These are phyloP conservation scores for Candida verbasci DNA, from an alignment of 805 yeast genomes.

Conservation along the genomic window DNA sequence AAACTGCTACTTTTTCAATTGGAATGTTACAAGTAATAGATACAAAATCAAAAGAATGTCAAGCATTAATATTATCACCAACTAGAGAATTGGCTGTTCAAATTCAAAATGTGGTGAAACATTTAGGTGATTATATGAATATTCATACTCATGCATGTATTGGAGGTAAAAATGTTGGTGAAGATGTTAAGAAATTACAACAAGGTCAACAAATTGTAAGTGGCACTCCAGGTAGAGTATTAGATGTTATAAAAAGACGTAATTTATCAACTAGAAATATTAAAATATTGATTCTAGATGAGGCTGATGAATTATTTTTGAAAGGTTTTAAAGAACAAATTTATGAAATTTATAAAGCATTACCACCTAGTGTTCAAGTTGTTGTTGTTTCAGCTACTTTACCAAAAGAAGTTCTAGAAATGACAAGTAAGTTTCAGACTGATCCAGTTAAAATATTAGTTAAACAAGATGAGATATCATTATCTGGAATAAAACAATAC, in stretches of 20 bases:
- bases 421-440: slow-evolving; percentile 87
- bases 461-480: slow-evolving; percentile 87
- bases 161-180: slow-evolving; percentile 85
- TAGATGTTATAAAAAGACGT: slow-evolving; percentile 86
- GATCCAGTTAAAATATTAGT: slow-evolving; percentile 93
- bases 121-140: slow-evolving; percentile 85
- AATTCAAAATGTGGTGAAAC: slow-evolving; percentile 81
- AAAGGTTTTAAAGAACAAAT: slow-evolving; percentile 96
- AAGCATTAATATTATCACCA: slow-evolving; percentile 89
- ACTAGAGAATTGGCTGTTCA: slow-evolving; percentile 95
- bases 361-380: slow-evolving; percentile 86
- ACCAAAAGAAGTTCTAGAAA: slow-evolving; percentile 86
- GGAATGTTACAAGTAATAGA: slow-evolving; percentile 88
- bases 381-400: slow-evolving; percentile 94
- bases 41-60: slow-evolving; percentile 65
- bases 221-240: slow-evolving; percentile 96
- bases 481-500: slow-evolving; percentile 93
- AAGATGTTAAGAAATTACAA: slow-evolving; percentile 69
- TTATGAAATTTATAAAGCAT: slow-evolving; percentile 78
- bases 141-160: slow-evolving; percentile 86
- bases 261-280: slow-evolving; percentile 67
- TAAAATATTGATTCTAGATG: slow-evolving; percentile 89
- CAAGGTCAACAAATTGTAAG: slow-evolving; percentile 88
- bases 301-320: slow-evolving; percentile 92
- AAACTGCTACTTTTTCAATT: slow-evolving; percentile 96